A percentile compares a stretch with the other conserved stretches of the same genome.
Conservation (phyloP, 768 basidiomycete species). For the Pisolithus marmoratus region DNA sequence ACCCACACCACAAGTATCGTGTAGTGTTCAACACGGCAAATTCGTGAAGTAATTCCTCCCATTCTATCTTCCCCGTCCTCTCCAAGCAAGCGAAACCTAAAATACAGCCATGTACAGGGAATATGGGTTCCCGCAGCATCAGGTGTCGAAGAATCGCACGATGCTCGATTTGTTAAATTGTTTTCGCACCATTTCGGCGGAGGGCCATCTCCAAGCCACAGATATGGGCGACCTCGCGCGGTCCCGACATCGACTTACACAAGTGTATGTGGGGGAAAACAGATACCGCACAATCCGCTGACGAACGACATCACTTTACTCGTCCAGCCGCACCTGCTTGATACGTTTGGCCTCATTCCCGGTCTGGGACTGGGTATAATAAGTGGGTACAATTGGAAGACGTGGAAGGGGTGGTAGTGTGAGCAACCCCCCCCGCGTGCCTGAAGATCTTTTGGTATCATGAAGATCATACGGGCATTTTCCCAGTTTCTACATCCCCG, state of each 20-base stretch:
- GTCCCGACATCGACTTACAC: constrained; percentile 25
- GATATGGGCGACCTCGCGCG: constrained; percentile 33
- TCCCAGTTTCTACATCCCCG: constrained; percentile 49
- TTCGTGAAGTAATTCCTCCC: constrained; percentile 43
- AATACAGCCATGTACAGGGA: constrained; percentile 2
- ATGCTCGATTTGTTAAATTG: constrained; percentile 41
- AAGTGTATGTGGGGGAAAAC: constrained; percentile 3
- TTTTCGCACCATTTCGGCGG: constrained; percentile 47
- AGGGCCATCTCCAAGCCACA: constrained; percentile 32
- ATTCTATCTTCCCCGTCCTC: constrained; percentile 12
- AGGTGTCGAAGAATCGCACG: constrained; percentile 43
- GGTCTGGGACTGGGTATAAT: constrained; percentile 62
- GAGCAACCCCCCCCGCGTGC: constrained; percentile 2
- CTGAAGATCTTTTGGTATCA: constrained; percentile 49
- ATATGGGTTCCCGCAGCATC: constrained; percentile 17
- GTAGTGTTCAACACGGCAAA: constrained; percentile 56
- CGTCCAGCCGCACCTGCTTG: constrained; percentile 40
- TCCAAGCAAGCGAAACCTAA: not conserved
- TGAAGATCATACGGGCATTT: constrained; percentile 45
- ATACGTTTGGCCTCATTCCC: constrained; percentile 32
- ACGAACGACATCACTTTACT: constrained; percentile 58
- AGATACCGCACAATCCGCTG: constrained; percentile 41
- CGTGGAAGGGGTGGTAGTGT: no score
- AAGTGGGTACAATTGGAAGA: constrained; percentile 53
- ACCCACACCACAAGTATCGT: constrained; percentile 63